phyloP scores from a whole-genome alignment of 495 filamentous ascomycete species.

The Talaromyces borbonicus region DNA sequence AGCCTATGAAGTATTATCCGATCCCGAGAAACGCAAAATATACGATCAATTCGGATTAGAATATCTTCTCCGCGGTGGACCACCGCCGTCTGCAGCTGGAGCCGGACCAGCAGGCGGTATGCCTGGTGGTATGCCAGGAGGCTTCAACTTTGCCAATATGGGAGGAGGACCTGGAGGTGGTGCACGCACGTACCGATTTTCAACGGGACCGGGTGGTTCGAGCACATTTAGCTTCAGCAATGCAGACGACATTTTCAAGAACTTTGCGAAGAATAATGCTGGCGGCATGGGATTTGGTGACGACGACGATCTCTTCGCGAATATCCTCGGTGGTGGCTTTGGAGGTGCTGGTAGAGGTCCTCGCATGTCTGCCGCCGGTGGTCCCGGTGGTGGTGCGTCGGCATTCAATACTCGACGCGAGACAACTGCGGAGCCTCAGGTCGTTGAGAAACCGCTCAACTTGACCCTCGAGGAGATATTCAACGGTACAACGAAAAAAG shows the following conservation, averaged over 20 bases:
- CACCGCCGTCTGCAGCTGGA: slow-evolving; percentile 51
- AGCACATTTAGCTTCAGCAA: slow-evolving; percentile 68
- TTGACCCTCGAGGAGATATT: slow-evolving; percentile 82
- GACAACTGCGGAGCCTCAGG: slow-evolving; percentile 75
- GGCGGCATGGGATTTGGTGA: slow-evolving; percentile 40
- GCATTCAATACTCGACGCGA: slow-evolving; percentile 39
- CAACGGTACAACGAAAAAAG: slow-evolving; percentile 80
- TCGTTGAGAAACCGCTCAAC: slow-evolving; percentile 74
- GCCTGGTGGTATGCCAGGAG: slow-evolving; percentile 46
- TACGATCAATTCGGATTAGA: slow-evolving; percentile 96
- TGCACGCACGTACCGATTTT: slow-evolving; percentile 64
- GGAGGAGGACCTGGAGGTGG: slow-evolving; percentile 45
- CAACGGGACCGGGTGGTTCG: slow-evolving; percentile 43
- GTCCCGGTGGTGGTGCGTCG: slow-evolving; percentile 31
- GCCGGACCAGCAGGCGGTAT: slow-evolving; percentile 38
- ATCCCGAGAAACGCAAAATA: slow-evolving; percentile 91
- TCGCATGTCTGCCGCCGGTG: slow-evolving; percentile 18
- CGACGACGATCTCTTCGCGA: slow-evolving; percentile 45
- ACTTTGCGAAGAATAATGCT: slow-evolving; percentile 55
- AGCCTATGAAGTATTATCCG: slow-evolving; percentile 94
- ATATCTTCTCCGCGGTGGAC: slow-evolving; percentile 77
- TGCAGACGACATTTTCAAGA: slow-evolving; percentile 73
- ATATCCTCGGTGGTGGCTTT: slow-evolving; percentile 24
- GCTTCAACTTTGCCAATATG: slow-evolving; percentile 45
- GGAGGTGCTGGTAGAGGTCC: slow-evolving; percentile 32